Evolutionary conservation across 129 eudicot species (phyloP).

Genomic region (Sambucus nigra): DNA sequence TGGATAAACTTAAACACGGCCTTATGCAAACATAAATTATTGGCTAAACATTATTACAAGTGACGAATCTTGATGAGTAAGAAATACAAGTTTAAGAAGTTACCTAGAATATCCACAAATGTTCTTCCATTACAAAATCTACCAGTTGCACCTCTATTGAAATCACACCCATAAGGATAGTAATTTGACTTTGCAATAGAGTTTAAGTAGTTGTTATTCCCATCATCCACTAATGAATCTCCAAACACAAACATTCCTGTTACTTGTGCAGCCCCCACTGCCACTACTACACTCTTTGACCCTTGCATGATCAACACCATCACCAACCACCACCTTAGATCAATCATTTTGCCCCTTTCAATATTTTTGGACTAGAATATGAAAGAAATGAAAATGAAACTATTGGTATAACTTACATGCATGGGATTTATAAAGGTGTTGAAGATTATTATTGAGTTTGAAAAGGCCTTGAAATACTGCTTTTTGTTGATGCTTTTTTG

Average conservation of each 20-base stretch:
- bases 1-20: no score
- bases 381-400: no score
- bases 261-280: conserved; percentile 28
- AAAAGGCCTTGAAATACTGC: conserved; percentile 8
- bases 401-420: no score
- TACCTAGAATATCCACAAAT: conserved; percentile 66
- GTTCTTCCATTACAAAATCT: conserved; percentile 75
- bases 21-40: no score
- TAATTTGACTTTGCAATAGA: conserved; percentile 64
- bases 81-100: neutral
- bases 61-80: no score
- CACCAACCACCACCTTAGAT: conserved; percentile 14
- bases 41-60: no score
- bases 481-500: neutral
- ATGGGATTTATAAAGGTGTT: neutral
- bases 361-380: no score
- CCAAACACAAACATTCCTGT: conserved; percentile 84
- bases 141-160: conserved; percentile 53
- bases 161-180: conserved; percentile 84
- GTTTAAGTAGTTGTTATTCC: conserved; percentile 69
- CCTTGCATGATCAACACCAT: conserved; percentile 6
- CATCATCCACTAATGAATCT: conserved; percentile 78
- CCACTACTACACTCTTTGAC: conserved; percentile 14
- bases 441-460: neutral
- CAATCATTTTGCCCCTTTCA: conserved; percentile 10